Evolutionary conservation across 1,139 yeast genomes (phyloP).

Genomic region (Scheffersomyces quercinus): DNA sequence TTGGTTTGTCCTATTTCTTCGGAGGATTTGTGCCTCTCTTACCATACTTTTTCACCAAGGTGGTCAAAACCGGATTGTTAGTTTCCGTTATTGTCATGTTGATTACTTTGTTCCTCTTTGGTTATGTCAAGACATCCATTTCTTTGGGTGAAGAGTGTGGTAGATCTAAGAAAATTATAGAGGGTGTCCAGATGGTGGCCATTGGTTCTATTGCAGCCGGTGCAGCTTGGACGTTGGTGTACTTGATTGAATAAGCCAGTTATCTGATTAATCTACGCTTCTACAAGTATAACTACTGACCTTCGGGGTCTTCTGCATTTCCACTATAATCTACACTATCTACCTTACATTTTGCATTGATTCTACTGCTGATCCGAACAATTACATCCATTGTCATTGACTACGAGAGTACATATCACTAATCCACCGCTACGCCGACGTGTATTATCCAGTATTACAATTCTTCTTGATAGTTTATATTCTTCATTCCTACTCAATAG

Average conservation of each 20-base stretch:
- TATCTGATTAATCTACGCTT: too few species aligned
- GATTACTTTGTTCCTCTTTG: constrained; percentile 82
- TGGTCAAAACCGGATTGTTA: constrained; percentile 75
- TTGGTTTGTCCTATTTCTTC: constrained; percentile 71
- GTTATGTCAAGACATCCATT: constrained; percentile 78
- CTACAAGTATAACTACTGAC: too few species aligned
- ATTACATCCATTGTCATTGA: too few species aligned
- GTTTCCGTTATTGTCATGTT: constrained; percentile 81
- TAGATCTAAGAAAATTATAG: constrained; percentile 57
- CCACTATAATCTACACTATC: too few species aligned
- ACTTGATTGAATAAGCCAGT: constrained; percentile 54
- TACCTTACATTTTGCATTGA: too few species aligned
- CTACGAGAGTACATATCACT: too few species aligned
- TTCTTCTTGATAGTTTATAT: too few species aligned
- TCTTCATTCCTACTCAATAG: too few species aligned
- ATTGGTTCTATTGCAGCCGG: constrained; percentile 97
- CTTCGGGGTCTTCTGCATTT: too few species aligned
- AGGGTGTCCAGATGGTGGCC: constrained; percentile 88
- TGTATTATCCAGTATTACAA: too few species aligned
- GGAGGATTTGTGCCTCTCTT: constrained; percentile 82
- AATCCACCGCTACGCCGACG: too few species aligned
- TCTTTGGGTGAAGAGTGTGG: constrained; percentile 82
- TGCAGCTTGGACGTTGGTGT: constrained; percentile 92
- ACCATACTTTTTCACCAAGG: constrained; percentile 73
- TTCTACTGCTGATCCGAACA: too few species aligned